Evolutionary conservation across 768 basidiomycete species (phyloP), one percentile per base, ranked within the genome.

Genomic region (Hygrocybe coccinea): DNA sequence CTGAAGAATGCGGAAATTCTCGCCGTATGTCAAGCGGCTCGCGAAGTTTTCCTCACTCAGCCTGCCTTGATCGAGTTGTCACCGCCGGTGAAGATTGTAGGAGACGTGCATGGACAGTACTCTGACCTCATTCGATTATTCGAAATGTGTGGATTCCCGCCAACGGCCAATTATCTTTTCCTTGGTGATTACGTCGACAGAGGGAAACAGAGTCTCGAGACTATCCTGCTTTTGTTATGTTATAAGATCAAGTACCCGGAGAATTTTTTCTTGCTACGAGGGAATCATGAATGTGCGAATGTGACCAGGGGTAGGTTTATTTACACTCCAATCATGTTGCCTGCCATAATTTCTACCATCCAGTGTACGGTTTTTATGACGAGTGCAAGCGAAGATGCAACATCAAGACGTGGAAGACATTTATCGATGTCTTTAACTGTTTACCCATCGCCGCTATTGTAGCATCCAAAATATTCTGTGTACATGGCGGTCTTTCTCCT

Each of bases 241-340:
- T 98, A 97, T 84, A 99, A 99, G 80, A 91, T 99, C 78, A 98
- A 98, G 73, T 99, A 95, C 72, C 97, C 97, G 7, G 97, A 99
- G 76, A 98, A 98, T 76, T 98, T 99, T 76, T 98, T 98, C 78
- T 79, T 99, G 37, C 75, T 99, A 52, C 82, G 97, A 65, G 97
- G 97, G 41, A 99, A 99, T 71, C 97, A 99, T 70, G 97, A 99
- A 76, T 97, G 95, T 67, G 97, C 97, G 46, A 98, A 98, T 66
- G 97, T 99, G 52, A 99, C 97, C 53, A 79, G 97, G 85, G 95
- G 95, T 94, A 59, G 60, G 88, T 71, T 47, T 57, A 25, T 55
- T 59, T 44, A 21, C 54, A 4, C 33, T 2, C 24, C 37, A 37
- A 52, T 17, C 10, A 60, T 59, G 44, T 59, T 15, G 50, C 41